phyloP scores from a whole-genome alignment of 2,329 filamentous ascomycete species.

The Venturia nashicola region DNA sequence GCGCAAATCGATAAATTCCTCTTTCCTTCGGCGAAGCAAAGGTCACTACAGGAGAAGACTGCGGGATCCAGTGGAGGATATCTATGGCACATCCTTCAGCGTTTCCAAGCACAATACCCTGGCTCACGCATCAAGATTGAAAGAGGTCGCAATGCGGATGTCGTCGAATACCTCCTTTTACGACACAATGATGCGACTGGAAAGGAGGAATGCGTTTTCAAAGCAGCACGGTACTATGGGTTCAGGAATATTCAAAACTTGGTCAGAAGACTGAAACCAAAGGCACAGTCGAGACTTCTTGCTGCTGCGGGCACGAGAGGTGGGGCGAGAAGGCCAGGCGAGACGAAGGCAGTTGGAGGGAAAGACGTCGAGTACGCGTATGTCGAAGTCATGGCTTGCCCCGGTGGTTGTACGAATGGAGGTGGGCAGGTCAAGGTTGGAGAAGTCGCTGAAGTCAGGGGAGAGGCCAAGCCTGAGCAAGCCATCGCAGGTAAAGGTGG shows the following conservation, averaged over 20 bases:
- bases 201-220: conserved; percentile 46
- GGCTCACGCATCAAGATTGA: conserved; percentile 59
- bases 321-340: conserved; percentile 41
- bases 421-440: conserved; percentile 90
- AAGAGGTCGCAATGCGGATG: conserved; percentile 79
- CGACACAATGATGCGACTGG: conserved; percentile 33
- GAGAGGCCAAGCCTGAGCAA: conserved; percentile 47
- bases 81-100: conserved; percentile 67
- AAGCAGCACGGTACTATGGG: conserved; percentile 84
- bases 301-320: conserved; percentile 53
- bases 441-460: conserved; percentile 55
- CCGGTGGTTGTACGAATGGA: conserved; percentile 96
- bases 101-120: conserved; percentile 54
- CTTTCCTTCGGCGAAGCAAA: conserved; percentile 43
- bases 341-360: conserved; percentile 23
- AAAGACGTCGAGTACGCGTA: conserved; percentile 61
- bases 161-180: conserved; percentile 68
- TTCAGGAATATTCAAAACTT: conserved; percentile 98
- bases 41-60: conserved; percentile 28
- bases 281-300: conserved; percentile 64
- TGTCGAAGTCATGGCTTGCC: conserved; percentile 98
- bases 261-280: conserved; percentile 80
- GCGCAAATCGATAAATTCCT: conserved; percentile 57
- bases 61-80: conserved; percentile 83
- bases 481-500: conserved; percentile 55